Conservation (phyloP, 1,284 basidiomycete species). For the Irpex lacteus region DNA sequence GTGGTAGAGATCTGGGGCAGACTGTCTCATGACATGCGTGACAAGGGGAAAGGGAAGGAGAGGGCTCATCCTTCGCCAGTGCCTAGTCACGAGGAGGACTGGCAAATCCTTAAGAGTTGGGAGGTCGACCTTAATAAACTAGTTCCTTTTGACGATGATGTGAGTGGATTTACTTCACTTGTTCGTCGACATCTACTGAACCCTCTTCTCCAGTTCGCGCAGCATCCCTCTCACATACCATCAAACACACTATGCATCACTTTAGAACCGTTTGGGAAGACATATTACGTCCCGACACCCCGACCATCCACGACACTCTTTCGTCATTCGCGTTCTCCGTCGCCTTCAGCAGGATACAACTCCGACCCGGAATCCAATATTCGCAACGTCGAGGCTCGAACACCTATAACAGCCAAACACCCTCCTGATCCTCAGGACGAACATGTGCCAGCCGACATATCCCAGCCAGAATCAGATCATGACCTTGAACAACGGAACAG, state of each 20-base stretch:
- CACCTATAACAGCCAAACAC: conserved; percentile 11
- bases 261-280: conserved; percentile 54
- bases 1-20: conserved; percentile 62
- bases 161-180: conserved; percentile 32
- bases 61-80: conserved; percentile 16
- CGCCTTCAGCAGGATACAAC: conserved; percentile 53
- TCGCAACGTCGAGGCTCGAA: conserved; percentile 21
- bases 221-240: conserved; percentile 51
- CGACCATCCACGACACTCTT: conserved; percentile 20
- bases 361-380: conserved; percentile 66
- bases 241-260: conserved; percentile 72
- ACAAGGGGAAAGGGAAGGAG: conserved; percentile 45
- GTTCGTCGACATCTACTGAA: conserved; percentile 8
- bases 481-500: not conserved
- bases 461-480: not conserved
- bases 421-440: conserved; percentile 1
- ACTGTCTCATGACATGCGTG: conserved; percentile 7
- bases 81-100: conserved; percentile 32
- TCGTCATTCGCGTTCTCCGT: conserved; percentile 46
- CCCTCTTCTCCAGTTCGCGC: conserved; percentile 34
- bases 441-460: conserved; percentile 6
- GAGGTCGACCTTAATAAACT: conserved; percentile 61
- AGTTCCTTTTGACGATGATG: conserved; percentile 60
- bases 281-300: conserved; percentile 54
- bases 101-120: conserved; percentile 72